Base-by-base conservation (phyloP, 179 eudicot genomes). In the Heliamphora pulchella region DNA sequence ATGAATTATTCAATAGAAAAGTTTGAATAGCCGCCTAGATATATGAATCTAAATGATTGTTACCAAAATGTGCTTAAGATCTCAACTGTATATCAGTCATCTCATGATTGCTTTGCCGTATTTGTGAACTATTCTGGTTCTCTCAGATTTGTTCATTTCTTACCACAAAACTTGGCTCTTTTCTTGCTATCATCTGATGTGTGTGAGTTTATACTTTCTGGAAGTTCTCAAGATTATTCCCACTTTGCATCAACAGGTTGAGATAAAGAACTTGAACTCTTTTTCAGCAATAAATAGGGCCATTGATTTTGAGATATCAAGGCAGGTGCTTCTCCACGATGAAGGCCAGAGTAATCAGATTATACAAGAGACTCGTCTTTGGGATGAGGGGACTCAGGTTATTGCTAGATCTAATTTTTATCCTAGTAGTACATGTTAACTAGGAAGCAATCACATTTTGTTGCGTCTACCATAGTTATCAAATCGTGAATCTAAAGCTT, bases 331-430 rank as follows among this genome's bases (percentile, higher is more conserved):
- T 67, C 97, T 94, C 54, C 88, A 89, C 83, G 86, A 71, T 73
- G 91, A 94, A 88, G 97, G 97, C 80, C 83, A 87, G 79, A 82
- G 79, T 66, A 88, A 90, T 83, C 85, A 90, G 81, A 91, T 94
- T 82, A 95, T 91, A 75, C 98, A 90, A 83, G 98, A 94, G 84
- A 94, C 97, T 80, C 97, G 98, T 83, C 93, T 89, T 55, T 94
- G 98, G 98, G 98, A 94, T 63, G 98, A 94, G 76, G 97, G 97
- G 51, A 86, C 93, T 83, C 98, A 93, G 98, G 98, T 94, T 79
- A 79, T 69, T 79, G 78, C 83, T 64, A 68, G 80, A 54, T 79
- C 64, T 74, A 80, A 50, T 80, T 66, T 46, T 50, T 7, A 47
- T 10, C 15, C 14, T 66, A 31, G 70, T 22, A 64, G 43, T 22